phyloP scores from a whole-genome alignment of 257 asterid genomes.

The Solanum sejunctum region DNA sequence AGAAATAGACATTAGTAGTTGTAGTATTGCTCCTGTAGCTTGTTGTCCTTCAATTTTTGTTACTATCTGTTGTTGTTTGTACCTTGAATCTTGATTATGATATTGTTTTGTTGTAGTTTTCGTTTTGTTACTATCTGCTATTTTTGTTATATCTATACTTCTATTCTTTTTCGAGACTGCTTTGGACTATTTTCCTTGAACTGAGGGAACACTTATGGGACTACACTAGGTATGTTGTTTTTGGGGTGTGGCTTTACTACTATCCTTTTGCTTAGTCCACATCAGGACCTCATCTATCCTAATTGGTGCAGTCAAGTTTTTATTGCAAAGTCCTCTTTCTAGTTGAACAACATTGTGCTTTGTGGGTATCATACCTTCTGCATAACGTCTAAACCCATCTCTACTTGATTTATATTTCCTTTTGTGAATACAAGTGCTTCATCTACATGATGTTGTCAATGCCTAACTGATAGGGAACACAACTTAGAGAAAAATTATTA shows the following conservation, averaged over 20 bases:
- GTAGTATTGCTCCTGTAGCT: not conserved
- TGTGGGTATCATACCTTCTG: not conserved
- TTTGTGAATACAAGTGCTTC: not conserved
- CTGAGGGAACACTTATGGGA: not conserved
- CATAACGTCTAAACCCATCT: not conserved
- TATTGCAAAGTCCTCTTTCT: not conserved
- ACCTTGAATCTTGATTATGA: not conserved
- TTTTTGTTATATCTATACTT: not conserved
- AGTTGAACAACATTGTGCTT: not conserved
- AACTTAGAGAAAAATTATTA: not conserved
- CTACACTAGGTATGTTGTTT: not conserved
- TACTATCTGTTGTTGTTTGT: not conserved
- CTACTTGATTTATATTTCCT: not conserved
- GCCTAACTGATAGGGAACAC: not conserved
- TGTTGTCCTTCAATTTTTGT: not conserved
- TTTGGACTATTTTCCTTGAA: not conserved
- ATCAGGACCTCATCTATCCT: not conserved
- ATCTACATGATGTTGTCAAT: not conserved
- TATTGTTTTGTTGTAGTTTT: not conserved
- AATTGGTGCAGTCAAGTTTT: not conserved
- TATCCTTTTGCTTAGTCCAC: not conserved
- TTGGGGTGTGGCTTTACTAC: not conserved
- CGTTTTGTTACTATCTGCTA: not conserved
- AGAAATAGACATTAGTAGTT: not conserved
- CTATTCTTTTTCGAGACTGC: not conserved